Percentiles rank a stretch among this genome's conserved stretches.
phyloP scores from a whole-genome alignment of 2,329 filamentous ascomycete species.

The Mycosphaerella sp. region DNA sequence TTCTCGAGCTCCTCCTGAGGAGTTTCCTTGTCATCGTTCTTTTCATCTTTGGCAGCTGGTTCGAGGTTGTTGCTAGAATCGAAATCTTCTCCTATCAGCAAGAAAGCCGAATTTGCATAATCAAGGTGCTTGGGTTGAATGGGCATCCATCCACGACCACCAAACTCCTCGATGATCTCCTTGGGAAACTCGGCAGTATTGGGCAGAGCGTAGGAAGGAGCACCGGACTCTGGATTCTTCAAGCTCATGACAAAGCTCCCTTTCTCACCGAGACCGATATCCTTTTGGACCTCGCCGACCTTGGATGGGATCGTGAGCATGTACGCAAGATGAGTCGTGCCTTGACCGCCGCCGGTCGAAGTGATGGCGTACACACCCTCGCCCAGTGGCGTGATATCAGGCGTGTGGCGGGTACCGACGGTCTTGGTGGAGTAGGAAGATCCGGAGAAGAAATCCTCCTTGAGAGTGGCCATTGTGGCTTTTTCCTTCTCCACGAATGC shows the following conservation, averaged over 20 bases:
- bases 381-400: conserved; percentile 67
- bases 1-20: conserved; percentile 67
- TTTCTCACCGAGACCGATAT: conserved; percentile 63
- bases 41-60: conserved; percentile 51
- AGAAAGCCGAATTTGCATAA: conserved; percentile 67
- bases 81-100: conserved; percentile 67
- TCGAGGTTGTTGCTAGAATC: conserved; percentile 51
- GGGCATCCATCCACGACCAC: conserved; percentile 66
- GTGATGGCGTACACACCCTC: conserved; percentile 83
- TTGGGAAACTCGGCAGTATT: conserved; percentile 64
- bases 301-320: conserved; percentile 67
- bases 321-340: conserved; percentile 67
- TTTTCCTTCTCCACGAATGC: conserved; percentile 74
- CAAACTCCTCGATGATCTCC: conserved; percentile 69
- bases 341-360: conserved; percentile 55
- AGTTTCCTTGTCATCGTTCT: conserved; percentile 52
- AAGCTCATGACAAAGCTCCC: conserved; percentile 74
- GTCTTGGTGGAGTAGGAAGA: conserved; percentile 72
- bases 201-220: conserved; percentile 59
- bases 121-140: conserved; percentile 58
- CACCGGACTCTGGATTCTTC: conserved; percentile 68
- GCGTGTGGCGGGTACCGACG: conserved; percentile 58
- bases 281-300: conserved; percentile 64
- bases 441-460: conserved; percentile 62
- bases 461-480: conserved; percentile 61